Conservation (phyloP, 1,284 basidiomycete genomes). For the Ceratobasidium sp. region DNA sequence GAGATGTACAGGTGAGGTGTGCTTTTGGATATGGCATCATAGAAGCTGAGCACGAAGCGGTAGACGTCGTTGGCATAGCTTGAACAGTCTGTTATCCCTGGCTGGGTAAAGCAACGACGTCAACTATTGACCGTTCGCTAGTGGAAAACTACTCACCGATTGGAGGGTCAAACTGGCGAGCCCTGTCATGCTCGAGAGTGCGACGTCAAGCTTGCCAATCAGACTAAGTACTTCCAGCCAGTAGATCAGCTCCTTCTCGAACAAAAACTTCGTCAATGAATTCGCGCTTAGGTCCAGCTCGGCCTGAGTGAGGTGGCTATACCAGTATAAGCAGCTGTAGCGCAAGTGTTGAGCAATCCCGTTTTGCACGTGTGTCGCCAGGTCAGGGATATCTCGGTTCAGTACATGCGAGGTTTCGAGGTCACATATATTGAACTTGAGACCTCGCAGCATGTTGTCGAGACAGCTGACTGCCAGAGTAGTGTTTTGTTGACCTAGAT, state of each 20-base stretch:
- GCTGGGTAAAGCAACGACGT: not conserved
- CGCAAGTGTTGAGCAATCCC: not conserved
- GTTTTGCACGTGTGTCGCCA: not conserved
- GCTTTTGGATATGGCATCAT: not conserved
- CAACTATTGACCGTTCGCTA: not conserved
- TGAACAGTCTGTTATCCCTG: not conserved
- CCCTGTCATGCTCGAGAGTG: not conserved
- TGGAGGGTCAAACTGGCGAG: not conserved
- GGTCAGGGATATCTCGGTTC: not conserved
- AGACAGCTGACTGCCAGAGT: not conserved
- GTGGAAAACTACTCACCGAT: not conserved
- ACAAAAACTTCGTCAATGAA: not conserved
- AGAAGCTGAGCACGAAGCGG: not conserved
- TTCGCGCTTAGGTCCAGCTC: not conserved
- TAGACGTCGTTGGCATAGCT: not conserved
- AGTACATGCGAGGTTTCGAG: not conserved
- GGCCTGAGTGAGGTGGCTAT: not conserved
- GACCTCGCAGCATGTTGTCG: not conserved
- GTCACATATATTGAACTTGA: conserved; percentile 16
- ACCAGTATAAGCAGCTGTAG: conserved; percentile 16
- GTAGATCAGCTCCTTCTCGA: not conserved
- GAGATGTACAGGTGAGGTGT: not conserved
- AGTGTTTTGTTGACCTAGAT: not conserved
- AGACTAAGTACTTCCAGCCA: not conserved
- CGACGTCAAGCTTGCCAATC: not conserved